Evolutionary conservation across 2,329 filamentous ascomycete species (phyloP).

Genomic region (Xylaria sp.): DNA sequence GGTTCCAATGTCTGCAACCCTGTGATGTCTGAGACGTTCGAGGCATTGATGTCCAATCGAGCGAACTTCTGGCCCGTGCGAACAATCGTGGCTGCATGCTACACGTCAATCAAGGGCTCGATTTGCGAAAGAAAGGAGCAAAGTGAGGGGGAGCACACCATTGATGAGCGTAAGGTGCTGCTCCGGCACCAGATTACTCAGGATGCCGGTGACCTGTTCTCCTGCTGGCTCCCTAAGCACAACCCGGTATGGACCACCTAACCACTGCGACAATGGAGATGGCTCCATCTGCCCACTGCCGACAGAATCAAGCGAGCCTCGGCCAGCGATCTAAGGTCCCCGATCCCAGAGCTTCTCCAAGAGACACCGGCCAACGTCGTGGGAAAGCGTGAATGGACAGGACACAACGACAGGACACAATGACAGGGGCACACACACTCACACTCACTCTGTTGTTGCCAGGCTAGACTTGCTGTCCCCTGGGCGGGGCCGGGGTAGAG

Average conservation of each 20-base stretch:
- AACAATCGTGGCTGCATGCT: slow-evolving; percentile 25
- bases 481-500: no score
- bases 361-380: background rate
- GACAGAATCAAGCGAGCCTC: background rate
- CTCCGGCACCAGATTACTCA: slow-evolving; percentile 33
- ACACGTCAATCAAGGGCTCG: background rate
- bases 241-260: slow-evolving; percentile 34
- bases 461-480: no score
- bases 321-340: background rate
- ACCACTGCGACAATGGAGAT: slow-evolving; percentile 34
- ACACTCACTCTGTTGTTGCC: no score
- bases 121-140: background rate
- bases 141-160: background rate
- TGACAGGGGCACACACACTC: no score
- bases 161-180: slow-evolving; percentile 31
- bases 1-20: slow-evolving; percentile 13
- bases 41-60: slow-evolving; percentile 32
- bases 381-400: no score
- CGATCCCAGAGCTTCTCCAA: background rate
- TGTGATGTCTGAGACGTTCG: slow-evolving; percentile 38
- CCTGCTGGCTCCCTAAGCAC: slow-evolving; percentile 34
- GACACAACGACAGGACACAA: no score
- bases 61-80: slow-evolving; percentile 29
- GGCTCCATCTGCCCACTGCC: slow-evolving; percentile 25
- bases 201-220: slow-evolving; percentile 31